Conservation (phyloP, 2,329 filamentous ascomycete species). For the Neofusicoccum parvum region DNA sequence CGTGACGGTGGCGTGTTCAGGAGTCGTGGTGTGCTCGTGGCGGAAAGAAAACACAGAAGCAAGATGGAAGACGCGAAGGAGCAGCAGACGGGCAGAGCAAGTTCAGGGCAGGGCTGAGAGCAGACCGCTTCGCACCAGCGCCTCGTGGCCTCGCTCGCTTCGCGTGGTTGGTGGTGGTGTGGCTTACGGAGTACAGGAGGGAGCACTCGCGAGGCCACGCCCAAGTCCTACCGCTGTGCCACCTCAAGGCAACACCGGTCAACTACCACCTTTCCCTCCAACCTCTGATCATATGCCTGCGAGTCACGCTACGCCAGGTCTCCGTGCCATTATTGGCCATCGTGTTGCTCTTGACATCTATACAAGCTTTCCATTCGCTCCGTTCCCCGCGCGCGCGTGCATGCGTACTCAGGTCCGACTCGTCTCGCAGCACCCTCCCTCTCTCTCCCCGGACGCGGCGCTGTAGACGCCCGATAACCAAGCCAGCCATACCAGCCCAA, state of each 20-base stretch:
- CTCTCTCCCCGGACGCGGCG: not conserved
- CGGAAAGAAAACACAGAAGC: not conserved
- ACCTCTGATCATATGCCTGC: not conserved
- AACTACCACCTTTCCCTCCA: not conserved
- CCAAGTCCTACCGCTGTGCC: not conserved
- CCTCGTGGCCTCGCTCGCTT: not conserved
- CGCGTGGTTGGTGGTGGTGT: not conserved
- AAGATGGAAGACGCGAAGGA: not conserved
- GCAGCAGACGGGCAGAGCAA: not conserved
- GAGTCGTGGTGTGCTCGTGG: not conserved
- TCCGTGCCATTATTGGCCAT: not conserved
- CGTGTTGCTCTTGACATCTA: not conserved
- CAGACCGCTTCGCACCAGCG: not conserved
- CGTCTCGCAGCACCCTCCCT: too few relatives aligned
- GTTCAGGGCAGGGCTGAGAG: constrained; percentile 5
- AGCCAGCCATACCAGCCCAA: too few relatives aligned
- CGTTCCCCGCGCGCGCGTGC: not conserved
- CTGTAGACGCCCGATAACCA: constrained; percentile 2
- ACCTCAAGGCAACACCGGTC: not conserved
- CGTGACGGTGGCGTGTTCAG: constrained; percentile 14
- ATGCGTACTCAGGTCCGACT: not conserved
- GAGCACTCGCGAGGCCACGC: not conserved
- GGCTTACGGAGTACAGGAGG: not conserved
- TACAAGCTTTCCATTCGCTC: constrained; percentile 12
- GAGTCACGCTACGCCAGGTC: not conserved